Evolutionary conservation across 164 flowering plant species (phyloP).

Genomic region (Akebia trifoliata): DNA sequence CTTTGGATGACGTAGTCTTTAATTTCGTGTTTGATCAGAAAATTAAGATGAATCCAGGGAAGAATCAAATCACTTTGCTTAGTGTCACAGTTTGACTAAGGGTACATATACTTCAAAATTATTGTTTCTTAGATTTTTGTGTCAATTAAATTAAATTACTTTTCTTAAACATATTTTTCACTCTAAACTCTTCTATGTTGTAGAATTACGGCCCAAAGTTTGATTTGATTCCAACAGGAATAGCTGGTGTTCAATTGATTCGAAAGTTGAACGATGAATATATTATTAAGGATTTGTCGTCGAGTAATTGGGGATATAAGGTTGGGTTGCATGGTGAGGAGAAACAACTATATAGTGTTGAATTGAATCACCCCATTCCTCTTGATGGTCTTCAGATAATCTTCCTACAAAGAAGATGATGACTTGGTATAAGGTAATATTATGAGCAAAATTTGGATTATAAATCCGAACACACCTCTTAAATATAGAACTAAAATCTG

Average conservation of each 20-base stretch:
- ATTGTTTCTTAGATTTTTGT: not conserved
- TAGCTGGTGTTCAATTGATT: slow-evolving; percentile 34
- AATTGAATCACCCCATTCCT: slow-evolving; percentile 6
- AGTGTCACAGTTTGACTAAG: slow-evolving; percentile 55
- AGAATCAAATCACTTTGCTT: slow-evolving; percentile 45
- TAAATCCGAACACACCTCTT: not conserved
- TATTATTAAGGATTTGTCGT: slow-evolving; percentile 40
- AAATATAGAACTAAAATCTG: not conserved
- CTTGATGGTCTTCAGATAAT: slow-evolving; percentile 24
- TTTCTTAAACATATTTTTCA: too few relatives aligned
- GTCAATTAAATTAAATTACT: not conserved
- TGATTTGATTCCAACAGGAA: slow-evolving; percentile 34
- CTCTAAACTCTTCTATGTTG: not conserved
- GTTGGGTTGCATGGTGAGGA: slow-evolving; percentile 43
- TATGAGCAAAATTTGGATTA: not conserved
- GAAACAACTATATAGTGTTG: slow-evolving; percentile 15
- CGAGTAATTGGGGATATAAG: slow-evolving; percentile 42
- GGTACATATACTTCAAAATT: not conserved
- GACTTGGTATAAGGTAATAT: slow-evolving; percentile 16
- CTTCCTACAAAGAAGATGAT: slow-evolving; percentile 33
- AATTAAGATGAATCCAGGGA: slow-evolving; percentile 31
- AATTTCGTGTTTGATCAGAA: slow-evolving; percentile 26
- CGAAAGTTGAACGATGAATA: slow-evolving; percentile 21
- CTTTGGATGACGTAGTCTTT: slow-evolving; percentile 6
- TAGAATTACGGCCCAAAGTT: slow-evolving; percentile 54